Base-by-base conservation (phyloP, 208 protist species). In the Herpetomonas tarakana region DNA sequence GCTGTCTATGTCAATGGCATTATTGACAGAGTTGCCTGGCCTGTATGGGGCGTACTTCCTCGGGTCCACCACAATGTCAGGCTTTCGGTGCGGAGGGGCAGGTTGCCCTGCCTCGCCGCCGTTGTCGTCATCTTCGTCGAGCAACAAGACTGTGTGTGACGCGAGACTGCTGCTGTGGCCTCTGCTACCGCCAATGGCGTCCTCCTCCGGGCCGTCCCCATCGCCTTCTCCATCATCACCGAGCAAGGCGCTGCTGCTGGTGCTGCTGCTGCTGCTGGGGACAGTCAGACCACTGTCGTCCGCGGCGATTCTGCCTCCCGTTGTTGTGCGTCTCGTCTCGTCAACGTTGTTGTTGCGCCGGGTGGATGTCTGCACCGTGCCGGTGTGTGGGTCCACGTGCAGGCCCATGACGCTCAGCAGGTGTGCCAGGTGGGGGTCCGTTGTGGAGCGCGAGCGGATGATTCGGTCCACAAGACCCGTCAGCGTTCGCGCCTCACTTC, bases 391-490 rank as follows among this genome's bases (percentile, higher is more conserved):
- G 52, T 86, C 76, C 52, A 86, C 62, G 0, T 54, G 68, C 31
- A 92, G 47, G 1, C 86, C 81, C 86, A 92, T 89, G 55, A 70
- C 74, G 2, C 58, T 54, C 38, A 92, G 71, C 35, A 89, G 64
- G 22, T 71, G 71, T 3, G 56, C 58, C 18, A 92, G 56, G 22
- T 75, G 41, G 18, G 79, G 65, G 51, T 90, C 74, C 3, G 71
- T 66, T 9, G 52, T 56, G 0, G 64, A 41, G 7, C 77, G 68
- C 1, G 63, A 68, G 27, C 68, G 65, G 26, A 93, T 81, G 38
- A 93, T 61, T 35, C 86, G 58, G 31, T 87, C 83, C 25, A 93
- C 73, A 55, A 90, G 58, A 21, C 53, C 53, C 6, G 71, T 74
- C 25, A 92, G 72, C 46, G 81, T 82, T 52, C 68, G 69, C 16